phyloP scores from a whole-genome alignment of 768 basidiomycete genomes.

The Suillus subluteus region DNA sequence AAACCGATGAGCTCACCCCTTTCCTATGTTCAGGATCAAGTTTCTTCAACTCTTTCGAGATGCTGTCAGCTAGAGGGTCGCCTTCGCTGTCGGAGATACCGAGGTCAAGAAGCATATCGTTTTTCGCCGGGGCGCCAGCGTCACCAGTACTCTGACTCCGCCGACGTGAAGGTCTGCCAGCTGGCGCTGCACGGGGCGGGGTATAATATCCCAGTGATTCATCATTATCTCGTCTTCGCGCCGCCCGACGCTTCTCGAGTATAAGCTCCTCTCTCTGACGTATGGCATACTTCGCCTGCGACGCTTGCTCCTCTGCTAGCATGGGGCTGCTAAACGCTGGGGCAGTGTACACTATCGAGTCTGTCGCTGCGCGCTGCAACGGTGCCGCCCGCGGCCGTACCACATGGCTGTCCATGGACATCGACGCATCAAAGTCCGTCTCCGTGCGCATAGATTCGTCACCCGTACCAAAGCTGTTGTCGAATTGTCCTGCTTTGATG shows the following conservation, averaged over 20 bases:
- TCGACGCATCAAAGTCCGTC: constrained; percentile 22
- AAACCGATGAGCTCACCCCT: constrained; percentile 25
- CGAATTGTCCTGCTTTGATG: constrained; percentile 34
- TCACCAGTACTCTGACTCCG: constrained; percentile 84
- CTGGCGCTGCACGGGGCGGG: constrained; percentile 31
- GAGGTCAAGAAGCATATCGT: constrained; percentile 41
- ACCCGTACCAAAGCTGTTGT: constrained; percentile 38
- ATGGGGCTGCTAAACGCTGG: constrained; percentile 40
- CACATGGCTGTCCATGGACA: constrained; percentile 28
- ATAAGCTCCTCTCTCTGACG: constrained; percentile 68
- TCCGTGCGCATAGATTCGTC: constrained; percentile 36
- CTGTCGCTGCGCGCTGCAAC: constrained; percentile 56
- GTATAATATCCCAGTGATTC: constrained; percentile 41
- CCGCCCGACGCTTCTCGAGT: constrained; percentile 68
- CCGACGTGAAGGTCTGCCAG: constrained; percentile 58
- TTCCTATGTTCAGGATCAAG: constrained; percentile 41
- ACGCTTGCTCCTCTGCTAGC: constrained; percentile 36
- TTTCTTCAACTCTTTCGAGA: constrained; percentile 73
- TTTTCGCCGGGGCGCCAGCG: constrained; percentile 48
- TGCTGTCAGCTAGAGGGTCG: constrained; percentile 66
- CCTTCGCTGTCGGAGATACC: constrained; percentile 46
- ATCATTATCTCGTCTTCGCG: constrained; percentile 56
- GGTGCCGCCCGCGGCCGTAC: constrained; percentile 20
- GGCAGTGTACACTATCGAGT: constrained; percentile 40
- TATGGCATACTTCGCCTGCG: constrained; percentile 69